Evolutionary conservation across 2,329 filamentous ascomycete species (phyloP), one percentile per base, ranked within the genome.

Genomic region (Emergomyces orientalis): DNA sequence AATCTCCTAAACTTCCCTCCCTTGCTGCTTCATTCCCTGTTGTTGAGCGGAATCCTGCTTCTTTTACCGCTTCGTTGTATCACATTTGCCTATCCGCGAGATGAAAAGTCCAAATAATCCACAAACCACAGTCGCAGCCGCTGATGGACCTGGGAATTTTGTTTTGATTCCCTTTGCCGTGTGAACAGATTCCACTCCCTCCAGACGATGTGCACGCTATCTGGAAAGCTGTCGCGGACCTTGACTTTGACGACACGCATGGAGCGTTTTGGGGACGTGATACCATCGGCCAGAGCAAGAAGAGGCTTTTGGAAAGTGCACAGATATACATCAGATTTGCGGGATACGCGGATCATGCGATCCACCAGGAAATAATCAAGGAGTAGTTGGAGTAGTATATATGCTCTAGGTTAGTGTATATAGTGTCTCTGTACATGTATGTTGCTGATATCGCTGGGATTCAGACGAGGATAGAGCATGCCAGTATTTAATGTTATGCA

Each of bases 251-350:
- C 14, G 83, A 83, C 64, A 87, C 88, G 7, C 85, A 89, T 72
- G 88, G 89, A 0, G 84, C 84, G 0, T 90, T 92, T 65, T 68
- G 79, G 2, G 84, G 83, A 0, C 80, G 81, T 69, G 87, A 91
- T 68, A 84, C 91, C 2, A 76, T 80, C 63, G 75, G 69, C 5
- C 76, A 80, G 65, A 78, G 90, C 61, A 91, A 88, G 77, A 71
- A 72, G 63, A 82, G 88, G 66, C 81, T 93, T 32, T 69, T 91
- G 70, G 84, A 90, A 64, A 92, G 89, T 71, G 90, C 90, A 81
- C 84, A 90, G 78, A 88, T 90, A 25, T 88, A 91, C 70, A 78
- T 87, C 2, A 77, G 71, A 66, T 77, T 70, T 3, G 75, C 75
- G 72, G 73, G 74, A 19, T 72, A 73, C 65, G 59, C 61, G 22